Conservation (phyloP, 2,329 filamentous ascomycete genomes). For the Rosellinia necatrix region DNA sequence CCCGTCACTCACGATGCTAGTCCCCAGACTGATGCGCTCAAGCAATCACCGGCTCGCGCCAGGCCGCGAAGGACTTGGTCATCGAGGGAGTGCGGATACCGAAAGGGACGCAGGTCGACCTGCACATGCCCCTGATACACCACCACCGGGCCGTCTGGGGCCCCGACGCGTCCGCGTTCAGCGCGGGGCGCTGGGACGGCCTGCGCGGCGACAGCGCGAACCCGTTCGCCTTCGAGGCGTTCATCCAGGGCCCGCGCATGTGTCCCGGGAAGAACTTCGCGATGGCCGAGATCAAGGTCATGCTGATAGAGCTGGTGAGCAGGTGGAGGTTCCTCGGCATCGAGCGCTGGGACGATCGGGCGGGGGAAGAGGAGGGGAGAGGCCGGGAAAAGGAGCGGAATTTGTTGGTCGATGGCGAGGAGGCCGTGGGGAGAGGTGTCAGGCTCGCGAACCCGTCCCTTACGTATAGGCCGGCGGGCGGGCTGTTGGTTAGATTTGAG, state of each 20-base stretch:
- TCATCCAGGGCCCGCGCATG: conserved; percentile 36
- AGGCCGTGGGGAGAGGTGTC: conserved; percentile 29
- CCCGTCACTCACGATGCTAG: background rate
- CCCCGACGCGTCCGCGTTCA: conserved; percentile 26
- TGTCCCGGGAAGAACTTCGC: conserved; percentile 37
- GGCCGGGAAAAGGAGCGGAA: conserved; percentile 4
- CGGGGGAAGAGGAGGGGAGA: background rate
- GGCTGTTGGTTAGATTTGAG: conserved; percentile 31
- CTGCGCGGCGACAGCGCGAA: conserved; percentile 22
- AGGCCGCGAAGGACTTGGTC: conserved; percentile 27
- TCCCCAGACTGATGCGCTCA: background rate
- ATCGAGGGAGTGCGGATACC: conserved; percentile 36
- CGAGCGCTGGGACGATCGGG: conserved; percentile 16
- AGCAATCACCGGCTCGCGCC: conserved; percentile 31
- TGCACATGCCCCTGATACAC: conserved; percentile 29
- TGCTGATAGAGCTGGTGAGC: conserved; percentile 33
- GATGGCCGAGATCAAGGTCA: conserved; percentile 33
- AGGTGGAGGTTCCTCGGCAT: conserved; percentile 32
- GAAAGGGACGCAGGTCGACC: conserved; percentile 33
- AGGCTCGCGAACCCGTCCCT: conserved; percentile 33
- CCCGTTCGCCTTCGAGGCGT: conserved; percentile 42
- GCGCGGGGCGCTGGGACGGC: conserved; percentile 34
- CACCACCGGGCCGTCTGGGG: conserved; percentile 33
- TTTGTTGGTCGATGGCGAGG: conserved; percentile 28
- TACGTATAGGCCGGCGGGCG: conserved; percentile 31